Percentiles rank a stretch among this genome's conserved stretches.
Conservation (phyloP, 1,284 basidiomycete genomes). For the Coniferiporia sulphurascens region DNA sequence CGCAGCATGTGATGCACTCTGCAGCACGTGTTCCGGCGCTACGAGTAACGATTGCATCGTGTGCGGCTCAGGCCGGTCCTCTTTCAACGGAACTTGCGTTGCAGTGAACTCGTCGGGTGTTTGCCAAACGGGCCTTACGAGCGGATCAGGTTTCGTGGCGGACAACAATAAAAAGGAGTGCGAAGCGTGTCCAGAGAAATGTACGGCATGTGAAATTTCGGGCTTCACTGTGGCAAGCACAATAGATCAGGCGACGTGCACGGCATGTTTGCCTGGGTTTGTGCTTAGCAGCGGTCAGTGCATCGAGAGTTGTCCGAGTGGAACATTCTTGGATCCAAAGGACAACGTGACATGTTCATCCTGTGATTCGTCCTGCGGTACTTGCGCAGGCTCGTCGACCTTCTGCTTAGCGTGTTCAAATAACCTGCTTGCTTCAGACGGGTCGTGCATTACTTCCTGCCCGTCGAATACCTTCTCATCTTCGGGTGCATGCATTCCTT, state of each 20-base stretch:
- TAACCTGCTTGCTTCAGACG: slow-evolving; percentile 58
- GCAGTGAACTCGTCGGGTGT: slow-evolving; percentile 59
- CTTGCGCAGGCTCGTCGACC: slow-evolving; percentile 58
- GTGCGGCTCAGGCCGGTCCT: slow-evolving; percentile 55
- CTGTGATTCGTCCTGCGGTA: slow-evolving; percentile 68
- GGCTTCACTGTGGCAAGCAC: slow-evolving; percentile 66
- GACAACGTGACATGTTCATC: slow-evolving; percentile 70
- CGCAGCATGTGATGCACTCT: slow-evolving; percentile 54
- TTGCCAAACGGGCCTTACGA: slow-evolving; percentile 38
- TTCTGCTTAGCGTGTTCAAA: slow-evolving; percentile 70
- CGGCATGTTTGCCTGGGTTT: slow-evolving; percentile 69
- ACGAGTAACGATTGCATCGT: slow-evolving; percentile 66
- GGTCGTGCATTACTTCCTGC: slow-evolving; percentile 69
- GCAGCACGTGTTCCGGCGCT: slow-evolving; percentile 63
- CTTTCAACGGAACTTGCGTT: slow-evolving; percentile 62
- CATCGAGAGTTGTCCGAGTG: slow-evolving; percentile 60
- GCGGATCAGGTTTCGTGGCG: slow-evolving; percentile 54
- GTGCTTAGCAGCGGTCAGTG: slow-evolving; percentile 64
- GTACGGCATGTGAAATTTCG: slow-evolving; percentile 68
- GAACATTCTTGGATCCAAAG: slow-evolving; percentile 63
- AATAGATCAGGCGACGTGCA: slow-evolving; percentile 62
- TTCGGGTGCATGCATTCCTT: slow-evolving; percentile 58
- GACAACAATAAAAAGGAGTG: slow-evolving; percentile 77
- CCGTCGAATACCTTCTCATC: slow-evolving; percentile 65
- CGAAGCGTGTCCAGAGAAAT: slow-evolving; percentile 76